A percentile compares a stretch with the other conserved stretches of the same genome.
These are phyloP conservation scores for Collybiopsis luxurians DNA, from an alignment of 768 basidiomycete species.

Conservation along the genomic window DNA sequence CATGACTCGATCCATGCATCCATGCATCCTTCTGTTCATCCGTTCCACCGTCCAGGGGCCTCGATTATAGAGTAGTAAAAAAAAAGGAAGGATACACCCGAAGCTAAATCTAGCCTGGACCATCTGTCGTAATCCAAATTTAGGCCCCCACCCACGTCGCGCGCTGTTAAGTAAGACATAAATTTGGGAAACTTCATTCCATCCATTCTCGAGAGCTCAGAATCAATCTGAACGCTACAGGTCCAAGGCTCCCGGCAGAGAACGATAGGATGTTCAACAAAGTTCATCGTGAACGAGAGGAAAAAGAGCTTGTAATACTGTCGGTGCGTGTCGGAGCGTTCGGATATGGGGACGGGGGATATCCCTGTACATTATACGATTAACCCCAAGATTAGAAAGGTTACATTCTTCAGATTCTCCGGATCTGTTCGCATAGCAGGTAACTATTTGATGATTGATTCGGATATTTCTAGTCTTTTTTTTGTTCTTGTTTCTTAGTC, in stretches of 20 bases:
- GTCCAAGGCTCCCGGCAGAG: constrained; percentile 44
- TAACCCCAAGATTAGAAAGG: too few relatives aligned
- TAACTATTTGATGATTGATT: too few relatives aligned
- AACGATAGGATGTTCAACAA: constrained; percentile 49
- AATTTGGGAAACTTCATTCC: neutral
- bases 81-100: constrained; percentile 21
- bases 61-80: too few relatives aligned
- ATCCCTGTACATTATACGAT: too few relatives aligned
- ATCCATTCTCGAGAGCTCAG: constrained; percentile 36
- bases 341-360: constrained; percentile 34
- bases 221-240: constrained; percentile 35
- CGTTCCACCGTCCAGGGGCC: too few relatives aligned
- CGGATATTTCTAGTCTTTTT: too few relatives aligned
- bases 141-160: constrained; percentile 85
- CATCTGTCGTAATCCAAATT: constrained; percentile 85
- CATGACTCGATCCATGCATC: neutral
- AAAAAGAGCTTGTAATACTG: constrained; percentile 49
- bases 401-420: too few relatives aligned
- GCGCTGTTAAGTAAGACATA: too few relatives aligned
- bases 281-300: constrained; percentile 50
- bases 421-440: too few relatives aligned
- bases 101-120: constrained; percentile 53
- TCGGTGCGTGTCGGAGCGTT: constrained; percentile 42
- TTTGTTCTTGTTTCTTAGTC: too few relatives aligned
- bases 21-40: neutral